Percentiles rank a stretch among this genome's conserved stretches.
These are phyloP conservation scores for Thielaviopsis cerberus DNA, from an alignment of 2,329 filamentous ascomycete genomes.

Conservation along the genomic window DNA sequence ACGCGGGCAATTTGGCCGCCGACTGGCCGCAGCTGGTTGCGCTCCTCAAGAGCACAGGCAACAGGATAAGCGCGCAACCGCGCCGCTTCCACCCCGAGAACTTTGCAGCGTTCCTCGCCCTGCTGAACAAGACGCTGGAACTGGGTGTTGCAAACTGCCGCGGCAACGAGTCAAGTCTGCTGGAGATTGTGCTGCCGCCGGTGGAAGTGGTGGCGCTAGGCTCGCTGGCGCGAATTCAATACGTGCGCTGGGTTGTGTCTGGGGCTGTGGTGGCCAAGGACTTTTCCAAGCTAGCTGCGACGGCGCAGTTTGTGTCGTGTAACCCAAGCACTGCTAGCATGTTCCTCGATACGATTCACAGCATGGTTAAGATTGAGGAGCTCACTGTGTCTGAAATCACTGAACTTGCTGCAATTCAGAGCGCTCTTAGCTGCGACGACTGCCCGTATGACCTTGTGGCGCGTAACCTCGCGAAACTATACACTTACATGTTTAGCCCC, in stretches of 20 bases:
- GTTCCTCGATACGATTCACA: conserved; percentile 7
- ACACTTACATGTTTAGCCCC: conserved; percentile 8
- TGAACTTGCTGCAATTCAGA: conserved; percentile 3
- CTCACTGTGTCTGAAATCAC: conserved; percentile 4
- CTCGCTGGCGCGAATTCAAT: conserved; percentile 8
- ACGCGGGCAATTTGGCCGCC: conserved; percentile 21
- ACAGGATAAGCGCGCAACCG: not conserved
- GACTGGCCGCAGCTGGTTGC: conserved; percentile 5
- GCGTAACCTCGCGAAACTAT: conserved; percentile 7
- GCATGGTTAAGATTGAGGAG: conserved; percentile 1
- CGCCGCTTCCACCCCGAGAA: conserved; percentile 18
- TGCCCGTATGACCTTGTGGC: conserved; percentile 8
- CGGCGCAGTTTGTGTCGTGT: not conserved
- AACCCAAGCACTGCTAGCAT: conserved; percentile 6
- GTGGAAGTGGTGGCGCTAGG: not conserved
- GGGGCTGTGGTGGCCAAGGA: conserved; percentile 1
- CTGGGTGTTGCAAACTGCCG: conserved; percentile 2
- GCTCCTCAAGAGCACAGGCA: conserved; percentile 3
- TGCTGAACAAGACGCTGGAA: conserved; percentile 8
- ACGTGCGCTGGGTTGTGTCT: conserved; percentile 8
- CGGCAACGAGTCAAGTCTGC: not conserved
- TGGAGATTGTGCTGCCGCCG: conserved; percentile 3
- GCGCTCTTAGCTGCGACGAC: not conserved
- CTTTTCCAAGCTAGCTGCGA: not conserved
- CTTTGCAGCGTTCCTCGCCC: not conserved